Evolutionary conservation across 352 stramenopile species (phyloP), one percentile per base, ranked within the genome.

Genomic region (Phytophthora pistaciae): DNA sequence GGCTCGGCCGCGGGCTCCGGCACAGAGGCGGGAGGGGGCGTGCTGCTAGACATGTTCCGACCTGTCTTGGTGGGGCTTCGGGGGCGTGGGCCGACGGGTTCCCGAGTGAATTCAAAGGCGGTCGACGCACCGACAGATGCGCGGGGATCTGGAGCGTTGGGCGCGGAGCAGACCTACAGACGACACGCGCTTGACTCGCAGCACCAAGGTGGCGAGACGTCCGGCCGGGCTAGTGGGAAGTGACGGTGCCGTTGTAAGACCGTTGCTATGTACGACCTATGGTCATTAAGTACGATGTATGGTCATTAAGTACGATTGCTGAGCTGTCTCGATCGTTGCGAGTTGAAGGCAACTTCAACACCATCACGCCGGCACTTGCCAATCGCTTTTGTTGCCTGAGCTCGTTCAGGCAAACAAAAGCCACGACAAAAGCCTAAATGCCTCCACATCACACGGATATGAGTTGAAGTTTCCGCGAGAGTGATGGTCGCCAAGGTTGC

Each of bases 1-100:
- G 64, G 60, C 46, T 75, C 76, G 20, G 66, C 73, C 31, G 50
- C 52, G 44, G 75, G 68, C 49, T 81, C 74, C 7, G 57, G n/a
- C 1, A 54, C 40, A 14, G 56, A 18, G 25, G 33, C 5, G 23
- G 46, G 29, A 25, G 46, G 38, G 20, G 49, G 31, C 71, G 75
- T 73, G 2, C 7, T 56, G 55, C 42, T 49, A 1, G 42, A 8
- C 42, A 49, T 49, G 42, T 21, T 49, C 46, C 27, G 23, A 18
- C 56, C 31, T 70, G 49, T 60, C 46, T 61, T 13, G 25, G 36
- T 6, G 23, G 9, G 44, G 9, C n/a, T 62, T 50, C 20, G 31
- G 16, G 3, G 13, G 23, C 8, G 55, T 55, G 36, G 36, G 23
- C 52, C 29, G 33, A 40, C 16, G 42, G 27, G 21, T n/a, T 72